Percentiles rank a stretch among this genome's conserved stretches.
Evolutionary conservation across 805 yeast species (phyloP).

Genomic region (Saturnispora zaruensis): DNA sequence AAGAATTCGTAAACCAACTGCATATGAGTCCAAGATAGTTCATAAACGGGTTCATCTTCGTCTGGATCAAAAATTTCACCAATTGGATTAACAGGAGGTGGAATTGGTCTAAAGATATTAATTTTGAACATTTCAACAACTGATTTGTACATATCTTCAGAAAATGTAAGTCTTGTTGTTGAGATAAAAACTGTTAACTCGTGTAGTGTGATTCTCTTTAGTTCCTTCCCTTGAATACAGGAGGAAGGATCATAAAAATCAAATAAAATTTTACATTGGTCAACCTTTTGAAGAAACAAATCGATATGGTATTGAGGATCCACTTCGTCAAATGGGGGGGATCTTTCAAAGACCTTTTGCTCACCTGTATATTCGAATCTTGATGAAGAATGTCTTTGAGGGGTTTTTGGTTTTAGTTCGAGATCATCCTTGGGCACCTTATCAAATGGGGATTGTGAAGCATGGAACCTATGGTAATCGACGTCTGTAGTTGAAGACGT

Average conservation of each 20-base stretch:
- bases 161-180: constrained; percentile 71
- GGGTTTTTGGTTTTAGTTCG: constrained; percentile 62
- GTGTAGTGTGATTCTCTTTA: constrained; percentile 77
- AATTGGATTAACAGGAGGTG: constrained; percentile 95
- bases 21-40: constrained; percentile 99
- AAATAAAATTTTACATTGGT: constrained; percentile 90
- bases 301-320: constrained; percentile 66
- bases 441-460: constrained; percentile 27
- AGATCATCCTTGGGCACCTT: constrained; percentile 53
- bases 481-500: constrained; percentile 17
- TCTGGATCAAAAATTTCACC: constrained; percentile 97
- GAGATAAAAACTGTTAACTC: constrained; percentile 86
- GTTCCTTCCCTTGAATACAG: constrained; percentile 87
- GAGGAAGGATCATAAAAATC: constrained; percentile 90
- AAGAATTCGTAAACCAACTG: constrained; percentile 92
- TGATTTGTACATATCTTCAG: constrained; percentile 83
- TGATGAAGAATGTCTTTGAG: constrained; percentile 87
- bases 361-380: constrained; percentile 74
- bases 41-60: constrained; percentile 96
- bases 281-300: constrained; percentile 77
- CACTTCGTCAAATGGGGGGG: constrained; percentile 85
- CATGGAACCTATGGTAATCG: constrained; percentile 24
- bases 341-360: constrained; percentile 55
- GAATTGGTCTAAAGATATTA: constrained; percentile 90
- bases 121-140: constrained; percentile 84